Evolutionary conservation across 306 rosid species (phyloP), one percentile per base, ranked within the genome.

Genomic region (Cicer arietinum): DNA sequence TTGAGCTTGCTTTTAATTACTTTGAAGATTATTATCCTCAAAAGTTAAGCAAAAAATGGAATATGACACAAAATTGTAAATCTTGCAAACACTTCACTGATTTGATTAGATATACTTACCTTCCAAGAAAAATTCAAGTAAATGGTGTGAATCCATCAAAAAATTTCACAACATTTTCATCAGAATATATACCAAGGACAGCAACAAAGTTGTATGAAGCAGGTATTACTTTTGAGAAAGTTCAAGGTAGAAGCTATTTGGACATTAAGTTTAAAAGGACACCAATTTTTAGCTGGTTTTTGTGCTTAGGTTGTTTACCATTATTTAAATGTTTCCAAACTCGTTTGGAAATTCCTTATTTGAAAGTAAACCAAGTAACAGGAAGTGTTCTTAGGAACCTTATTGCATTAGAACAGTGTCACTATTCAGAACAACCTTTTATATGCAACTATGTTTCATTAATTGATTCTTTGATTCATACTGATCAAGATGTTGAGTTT

Each of bases 381-480:
- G 90, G 82, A 64, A 65, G 85, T 71, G 61, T 84, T 57, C 16
- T 86, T 0, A 39, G 92, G 51, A 89, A 89, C 63, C 74, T 89
- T 0, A 83, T 87, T 53, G 89, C 94, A 2, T 67, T 89, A 7
- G 91, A 87, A 53, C 89, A 87, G 76, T 84, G 89, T 35, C 85
- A 81, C 69, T 85, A 85, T 45, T 82, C 89, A 1, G 5, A 67
- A 0, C 41, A 80, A 6, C 69, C 88, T 47, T 82, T 79, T 11
- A 60, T 90, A 14, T 84, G 89, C 84, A 86, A 76, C 10, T 88
- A 90, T 65, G 77, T 88, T 3, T 46, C 54, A 16, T 41, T 88
- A 1, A 77, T 88, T 66, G 86, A 84, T 45, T 67, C 80, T 0
- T 67, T 86, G 1, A 86, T 84, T 68, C 61, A 88, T 67, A 88